Evolutionary conservation across 495 filamentous ascomycete species (phyloP), one percentile per base, ranked within the genome.

Genomic region (Pyrenula aspistea): DNA sequence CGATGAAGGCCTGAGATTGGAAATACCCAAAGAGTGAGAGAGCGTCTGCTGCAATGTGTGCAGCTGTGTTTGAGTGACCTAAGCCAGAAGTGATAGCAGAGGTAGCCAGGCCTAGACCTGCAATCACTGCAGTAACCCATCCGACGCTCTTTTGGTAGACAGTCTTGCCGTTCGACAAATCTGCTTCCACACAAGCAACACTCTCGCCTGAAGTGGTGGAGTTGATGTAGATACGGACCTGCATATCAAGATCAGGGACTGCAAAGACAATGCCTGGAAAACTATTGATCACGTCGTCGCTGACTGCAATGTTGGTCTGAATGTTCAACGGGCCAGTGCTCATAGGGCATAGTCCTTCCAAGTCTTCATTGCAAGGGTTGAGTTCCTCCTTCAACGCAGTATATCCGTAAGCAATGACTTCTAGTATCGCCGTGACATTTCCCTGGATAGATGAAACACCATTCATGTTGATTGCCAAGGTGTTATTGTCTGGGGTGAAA

Each of bases 11-110:
- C 67, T 91, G 89, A 15, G 85, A 81, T 68, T 94, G 89, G 75
- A 94, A 92, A 69, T 87, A 94, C 53, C 86, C 81, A 59, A 93
- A 91, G 15, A 94, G 76, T 47, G 89, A 89, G 25, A 93, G 69
- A 10, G 89, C 82, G 66, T 89, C 90, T 49, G 88, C 82, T 10
- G 89, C 89, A 51, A 94, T 82, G 67, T 94, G 89, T 15, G 89
- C 87, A 53, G 89, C 89, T n/a, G 89, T 89, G 65, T 92, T 93
- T 21, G 88, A 86, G 70, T 91, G 83, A 48, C 85, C 85, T 21
- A 88, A 70, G 8, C 84, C 84, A 22, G 80, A 83, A 25, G 84
- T 77, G 55, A 89, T 73, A 57, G 84, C 85, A 48, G 86, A 87
- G 10, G 83, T 81, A 51, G 88, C 68, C 42, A 94, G 75, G 47